phyloP scores from a whole-genome alignment of 2,329 filamentous ascomycete species.

The Corinectria fuckeliana region DNA sequence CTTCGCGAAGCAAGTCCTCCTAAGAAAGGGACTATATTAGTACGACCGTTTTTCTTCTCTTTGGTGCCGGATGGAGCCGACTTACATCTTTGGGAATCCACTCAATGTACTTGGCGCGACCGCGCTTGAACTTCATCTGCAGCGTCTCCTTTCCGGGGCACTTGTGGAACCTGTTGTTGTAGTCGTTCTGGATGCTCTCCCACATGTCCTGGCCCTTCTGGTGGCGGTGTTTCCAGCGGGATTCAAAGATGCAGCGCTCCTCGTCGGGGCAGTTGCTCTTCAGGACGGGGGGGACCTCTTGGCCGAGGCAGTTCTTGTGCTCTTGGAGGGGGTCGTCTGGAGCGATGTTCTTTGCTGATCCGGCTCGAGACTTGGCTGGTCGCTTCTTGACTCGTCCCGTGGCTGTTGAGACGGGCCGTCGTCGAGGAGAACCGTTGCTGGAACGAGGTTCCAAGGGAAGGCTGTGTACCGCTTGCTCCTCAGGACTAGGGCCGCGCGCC shows the following conservation, averaged over 20 bases:
- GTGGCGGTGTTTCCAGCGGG: slow-evolving; percentile 53
- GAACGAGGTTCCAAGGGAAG: slow-evolving; percentile 27
- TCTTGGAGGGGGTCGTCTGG: slow-evolving; percentile 39
- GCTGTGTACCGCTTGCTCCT: slow-evolving; percentile 21
- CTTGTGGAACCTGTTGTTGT: slow-evolving; percentile 43
- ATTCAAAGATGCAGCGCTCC: slow-evolving; percentile 56
- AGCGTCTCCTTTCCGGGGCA: slow-evolving; percentile 55
- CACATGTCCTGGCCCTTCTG: slow-evolving; percentile 65
- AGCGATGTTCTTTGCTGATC: slow-evolving; percentile 13
- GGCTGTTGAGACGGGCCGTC: slow-evolving; percentile 30
- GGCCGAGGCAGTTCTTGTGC: slow-evolving; percentile 44
- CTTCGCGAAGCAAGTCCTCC: slow-evolving; percentile 50
- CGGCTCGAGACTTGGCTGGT: slow-evolving; percentile 26
- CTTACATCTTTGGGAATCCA: slow-evolving; percentile 61
- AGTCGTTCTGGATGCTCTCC: slow-evolving; percentile 58
- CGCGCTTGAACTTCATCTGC: slow-evolving; percentile 63
- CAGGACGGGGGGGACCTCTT: slow-evolving; percentile 47
- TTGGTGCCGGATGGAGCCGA: neutral
- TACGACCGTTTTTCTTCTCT: neutral
- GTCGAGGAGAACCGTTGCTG: slow-evolving; percentile 38
- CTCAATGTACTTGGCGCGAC: slow-evolving; percentile 54
- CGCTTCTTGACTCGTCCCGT: slow-evolving; percentile 40
- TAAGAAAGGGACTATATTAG: slow-evolving; percentile 34
- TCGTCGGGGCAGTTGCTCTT: slow-evolving; percentile 55
- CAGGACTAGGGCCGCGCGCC: slow-evolving; percentile 34